phyloP scores from a whole-genome alignment of 345 rosid genomes.

The Litchi chinensis region DNA sequence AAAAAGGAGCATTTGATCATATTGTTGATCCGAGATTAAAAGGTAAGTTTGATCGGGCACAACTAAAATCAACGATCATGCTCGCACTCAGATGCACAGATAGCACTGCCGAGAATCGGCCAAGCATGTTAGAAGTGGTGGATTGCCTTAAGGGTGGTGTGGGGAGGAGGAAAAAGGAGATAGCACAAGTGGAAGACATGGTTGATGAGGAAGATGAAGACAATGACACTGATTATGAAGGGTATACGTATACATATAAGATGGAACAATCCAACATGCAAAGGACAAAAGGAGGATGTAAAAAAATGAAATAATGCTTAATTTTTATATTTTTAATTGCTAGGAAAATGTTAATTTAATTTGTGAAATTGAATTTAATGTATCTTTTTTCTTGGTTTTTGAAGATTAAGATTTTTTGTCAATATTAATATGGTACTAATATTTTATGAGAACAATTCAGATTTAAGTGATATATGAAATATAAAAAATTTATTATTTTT shows the following conservation, averaged over 20 bases:
- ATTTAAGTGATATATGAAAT: too few relatives aligned
- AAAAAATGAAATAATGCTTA: constrained; percentile 10
- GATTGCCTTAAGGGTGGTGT: constrained; percentile 49
- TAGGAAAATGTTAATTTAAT: not conserved
- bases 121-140: constrained; percentile 57
- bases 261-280: constrained; percentile 8
- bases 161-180: constrained; percentile 33
- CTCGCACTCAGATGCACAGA: constrained; percentile 54
- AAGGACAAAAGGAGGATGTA: not conserved
- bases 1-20: constrained; percentile 51
- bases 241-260: constrained; percentile 20
- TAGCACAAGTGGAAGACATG: constrained; percentile 8
- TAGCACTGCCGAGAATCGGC: constrained; percentile 50
- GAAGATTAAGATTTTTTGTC: too few relatives aligned
- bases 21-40: constrained; percentile 55
- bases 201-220: constrained; percentile 22
- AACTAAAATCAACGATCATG: constrained; percentile 40
- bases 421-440: too few relatives aligned
- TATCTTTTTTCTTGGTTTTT: not conserved
- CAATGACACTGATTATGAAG: constrained; percentile 23
- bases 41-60: constrained; percentile 43
- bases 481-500: too few relatives aligned
- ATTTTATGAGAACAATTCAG: too few relatives aligned
- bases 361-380: not conserved
- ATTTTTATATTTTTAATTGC: constrained; percentile 5